These are phyloP conservation scores for Pholiota adiposa DNA, from an alignment of 1,284 basidiomycete genomes.

Conservation along the genomic window DNA sequence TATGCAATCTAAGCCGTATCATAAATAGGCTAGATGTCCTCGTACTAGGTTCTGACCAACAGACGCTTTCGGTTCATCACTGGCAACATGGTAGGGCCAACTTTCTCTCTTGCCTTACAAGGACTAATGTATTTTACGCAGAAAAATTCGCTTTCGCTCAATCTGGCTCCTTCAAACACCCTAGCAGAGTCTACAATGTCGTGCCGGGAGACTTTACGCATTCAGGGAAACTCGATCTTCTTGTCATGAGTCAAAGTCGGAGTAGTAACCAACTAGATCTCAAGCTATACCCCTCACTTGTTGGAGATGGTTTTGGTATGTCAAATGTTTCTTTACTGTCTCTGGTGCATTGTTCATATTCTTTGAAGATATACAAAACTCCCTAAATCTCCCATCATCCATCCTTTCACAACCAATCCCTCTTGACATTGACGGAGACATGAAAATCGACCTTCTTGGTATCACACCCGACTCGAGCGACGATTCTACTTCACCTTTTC, in stretches of 20 bases:
- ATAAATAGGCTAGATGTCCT: conserved; percentile 84
- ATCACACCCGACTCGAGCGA: conserved; percentile 50
- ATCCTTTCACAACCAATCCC: conserved; percentile 81
- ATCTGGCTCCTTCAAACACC: conserved; percentile 59
- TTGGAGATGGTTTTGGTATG: conserved; percentile 73
- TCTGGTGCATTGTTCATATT: not conserved
- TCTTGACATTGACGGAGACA: conserved; percentile 86
- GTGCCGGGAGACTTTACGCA: conserved; percentile 94
- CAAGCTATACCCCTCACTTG: conserved; percentile 67
- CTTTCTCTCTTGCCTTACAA: not conserved
- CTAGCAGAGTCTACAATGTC: conserved; percentile 70
- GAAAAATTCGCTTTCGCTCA: conserved; percentile 66
- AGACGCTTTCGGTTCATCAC: conserved; percentile 73
- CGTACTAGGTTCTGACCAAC: conserved; percentile 73
- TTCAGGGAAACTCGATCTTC: conserved; percentile 87
- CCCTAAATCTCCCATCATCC: conserved; percentile 66
- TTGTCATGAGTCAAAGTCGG: conserved; percentile 77
- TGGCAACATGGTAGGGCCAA: conserved; percentile 81
- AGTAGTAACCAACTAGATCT: conserved; percentile 61
- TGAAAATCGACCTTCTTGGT: conserved; percentile 89
- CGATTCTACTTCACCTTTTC: conserved; percentile 46
- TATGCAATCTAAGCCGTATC: conserved; percentile 15
- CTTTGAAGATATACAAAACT: conserved; percentile 40
- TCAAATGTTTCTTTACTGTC: conserved; percentile 8
- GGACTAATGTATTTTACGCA: conserved; percentile 27